A percentile compares a stretch with the other conserved stretches of the same genome.
Conservation (phyloP, 1,139 yeast species). For the Saccharomyces hybrid region DNA sequence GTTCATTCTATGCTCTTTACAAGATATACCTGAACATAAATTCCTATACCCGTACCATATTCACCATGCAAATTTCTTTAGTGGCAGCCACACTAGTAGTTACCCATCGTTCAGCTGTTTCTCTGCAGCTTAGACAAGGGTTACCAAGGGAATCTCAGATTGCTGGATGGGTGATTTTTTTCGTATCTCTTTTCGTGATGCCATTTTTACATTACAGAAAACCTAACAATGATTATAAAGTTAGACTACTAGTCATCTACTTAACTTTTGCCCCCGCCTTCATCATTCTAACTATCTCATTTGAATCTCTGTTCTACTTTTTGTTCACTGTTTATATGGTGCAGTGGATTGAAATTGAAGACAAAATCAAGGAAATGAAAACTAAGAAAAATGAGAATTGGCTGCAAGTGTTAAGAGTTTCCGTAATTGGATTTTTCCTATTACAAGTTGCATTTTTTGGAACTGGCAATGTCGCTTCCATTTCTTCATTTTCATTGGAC, state of each 20-base stretch:
- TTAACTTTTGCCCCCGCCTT: slow-evolving; percentile 86
- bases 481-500: slow-evolving; percentile 89
- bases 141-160: slow-evolving; percentile 69
- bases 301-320: slow-evolving; percentile 80
- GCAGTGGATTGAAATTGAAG: slow-evolving; percentile 81
- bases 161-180: slow-evolving; percentile 66
- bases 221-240: slow-evolving; percentile 61
- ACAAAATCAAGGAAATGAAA: slow-evolving; percentile 32
- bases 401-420: slow-evolving; percentile 65
- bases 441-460: slow-evolving; percentile 94
- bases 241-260: slow-evolving; percentile 66
- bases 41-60: slow-evolving; percentile 33
- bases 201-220: slow-evolving; percentile 55
- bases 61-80: slow-evolving; percentile 51
- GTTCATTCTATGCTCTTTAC: slow-evolving; percentile 40
- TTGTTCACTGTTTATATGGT: slow-evolving; percentile 63
- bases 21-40: slow-evolving; percentile 19
- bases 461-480: slow-evolving; percentile 90
- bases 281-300: slow-evolving; percentile 80
- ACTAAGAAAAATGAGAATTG: slow-evolving; percentile 37
- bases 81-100: slow-evolving; percentile 52
- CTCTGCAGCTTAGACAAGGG: slow-evolving; percentile 73
- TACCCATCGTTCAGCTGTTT: slow-evolving; percentile 61
- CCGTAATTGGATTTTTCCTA: slow-evolving; percentile 80
- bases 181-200: slow-evolving; percentile 50